Conservation (phyloP, 192 early-diverging fungal species). For the Umbelopsis ramanniana region DNA sequence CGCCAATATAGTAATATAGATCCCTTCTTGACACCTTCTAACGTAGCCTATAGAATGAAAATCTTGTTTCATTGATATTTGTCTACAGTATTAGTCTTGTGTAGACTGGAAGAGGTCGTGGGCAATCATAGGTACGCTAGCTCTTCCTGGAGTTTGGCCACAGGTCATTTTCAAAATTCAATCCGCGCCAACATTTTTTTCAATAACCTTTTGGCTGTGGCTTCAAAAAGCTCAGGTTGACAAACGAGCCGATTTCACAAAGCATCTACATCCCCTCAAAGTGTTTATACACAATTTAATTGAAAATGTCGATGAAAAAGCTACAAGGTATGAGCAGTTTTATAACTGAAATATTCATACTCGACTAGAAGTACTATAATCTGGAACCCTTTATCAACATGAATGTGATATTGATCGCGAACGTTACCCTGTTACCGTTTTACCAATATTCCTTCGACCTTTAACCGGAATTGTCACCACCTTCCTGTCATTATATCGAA, state of each 20-base stretch:
- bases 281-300: constrained; percentile 1
- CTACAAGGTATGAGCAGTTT: constrained; percentile 24
- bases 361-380: neutral
- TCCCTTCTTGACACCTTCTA: too few relatives aligned
- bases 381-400: neutral
- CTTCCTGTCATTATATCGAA: neutral
- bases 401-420: neutral
- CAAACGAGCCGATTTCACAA: neutral
- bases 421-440: neutral
- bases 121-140: too few relatives aligned
- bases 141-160: too few relatives aligned
- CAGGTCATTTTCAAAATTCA: neutral
- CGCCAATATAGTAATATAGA: too few relatives aligned
- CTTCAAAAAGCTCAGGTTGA: neutral
- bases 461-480: neutral
- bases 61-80: too few relatives aligned
- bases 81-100: too few relatives aligned
- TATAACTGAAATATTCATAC: neutral
- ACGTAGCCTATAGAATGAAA: too few relatives aligned
- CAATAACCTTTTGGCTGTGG: constrained; percentile 13
- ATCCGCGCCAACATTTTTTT: neutral
- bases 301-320: constrained; percentile 40
- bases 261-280: constrained; percentile 1
- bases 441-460: neutral
- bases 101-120: too few relatives aligned